phyloP scores from a whole-genome alignment of 345 rosid species.

The Pseudoturritis turrita region DNA sequence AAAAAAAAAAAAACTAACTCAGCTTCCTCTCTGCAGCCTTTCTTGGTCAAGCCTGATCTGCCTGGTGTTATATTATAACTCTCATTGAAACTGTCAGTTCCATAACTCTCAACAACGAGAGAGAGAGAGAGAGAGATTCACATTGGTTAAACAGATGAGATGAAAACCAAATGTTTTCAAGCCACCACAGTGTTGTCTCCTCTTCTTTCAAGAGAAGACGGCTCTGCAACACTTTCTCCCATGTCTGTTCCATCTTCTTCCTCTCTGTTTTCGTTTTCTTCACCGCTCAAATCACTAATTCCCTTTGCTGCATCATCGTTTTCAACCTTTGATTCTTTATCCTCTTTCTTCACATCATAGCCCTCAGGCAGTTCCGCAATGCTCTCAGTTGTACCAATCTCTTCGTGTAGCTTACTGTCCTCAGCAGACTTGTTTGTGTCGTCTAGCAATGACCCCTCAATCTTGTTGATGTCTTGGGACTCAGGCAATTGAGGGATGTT shows the following conservation, averaged over 20 bases:
- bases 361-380: slow-evolving; percentile 25
- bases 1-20: neutral
- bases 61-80: neutral
- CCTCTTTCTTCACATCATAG: slow-evolving; percentile 37
- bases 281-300: slow-evolving; percentile 9
- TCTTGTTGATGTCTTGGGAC: slow-evolving; percentile 30
- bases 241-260: slow-evolving; percentile 24
- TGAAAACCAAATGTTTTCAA: neutral
- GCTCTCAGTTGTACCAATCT: slow-evolving; percentile 20
- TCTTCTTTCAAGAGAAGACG: slow-evolving; percentile 28
- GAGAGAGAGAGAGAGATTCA: neutral
- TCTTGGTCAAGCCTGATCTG: neutral
- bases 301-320: slow-evolving; percentile 13
- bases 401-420: slow-evolving; percentile 26
- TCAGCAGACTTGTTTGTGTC: slow-evolving; percentile 25
- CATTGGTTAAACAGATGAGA: neutral
- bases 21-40: slow-evolving; percentile 7
- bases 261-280: slow-evolving; percentile 17
- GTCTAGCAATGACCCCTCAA: slow-evolving; percentile 30
- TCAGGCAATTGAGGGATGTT: slow-evolving; percentile 27
- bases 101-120: neutral
- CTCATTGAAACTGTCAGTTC: neutral
- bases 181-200: slow-evolving; percentile 27
- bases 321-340: slow-evolving; percentile 32
- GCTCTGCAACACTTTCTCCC: slow-evolving; percentile 24